These are phyloP conservation scores for Chrysosporium queenslandicum DNA, from an alignment of 2,329 filamentous ascomycete genomes.

Conservation along the genomic window DNA sequence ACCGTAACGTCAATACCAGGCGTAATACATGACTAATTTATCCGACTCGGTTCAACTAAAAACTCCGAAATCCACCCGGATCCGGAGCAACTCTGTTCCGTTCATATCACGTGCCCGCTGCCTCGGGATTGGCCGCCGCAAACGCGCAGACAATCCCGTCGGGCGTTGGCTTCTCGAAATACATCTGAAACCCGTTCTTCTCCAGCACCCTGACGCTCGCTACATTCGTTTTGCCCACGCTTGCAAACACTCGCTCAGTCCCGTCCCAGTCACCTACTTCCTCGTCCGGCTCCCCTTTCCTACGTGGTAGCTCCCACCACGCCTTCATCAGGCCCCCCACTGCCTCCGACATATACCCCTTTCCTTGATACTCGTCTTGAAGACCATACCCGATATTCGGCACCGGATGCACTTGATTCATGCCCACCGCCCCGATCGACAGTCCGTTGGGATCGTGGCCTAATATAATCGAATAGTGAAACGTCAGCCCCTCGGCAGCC, in stretches of 20 bases:
- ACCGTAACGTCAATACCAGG: too few relatives aligned
- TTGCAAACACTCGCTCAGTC: conserved; percentile 10
- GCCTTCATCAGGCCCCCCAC: conserved; percentile 8
- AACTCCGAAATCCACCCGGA: too few relatives aligned
- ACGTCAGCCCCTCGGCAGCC: conserved; percentile 2
- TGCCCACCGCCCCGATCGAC: conserved; percentile 14
- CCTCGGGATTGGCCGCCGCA: neutral
- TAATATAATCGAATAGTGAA: conserved; percentile 11
- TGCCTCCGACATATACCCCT: conserved; percentile 17
- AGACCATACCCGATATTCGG: conserved; percentile 16
- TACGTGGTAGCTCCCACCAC: conserved; percentile 16
- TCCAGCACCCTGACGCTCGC: conserved; percentile 13
- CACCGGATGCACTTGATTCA: conserved; percentile 13
- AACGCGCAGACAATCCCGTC: conserved; percentile 10
- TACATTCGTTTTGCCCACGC: conserved; percentile 10
- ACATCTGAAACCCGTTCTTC: conserved; percentile 15
- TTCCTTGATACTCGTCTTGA: conserved; percentile 9
- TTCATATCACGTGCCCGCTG: neutral
- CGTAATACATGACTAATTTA: conserved; percentile 6
- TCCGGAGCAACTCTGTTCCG: too few relatives aligned
- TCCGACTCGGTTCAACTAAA: neutral
- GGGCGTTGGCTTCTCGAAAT: conserved; percentile 7
- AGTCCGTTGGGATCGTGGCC: conserved; percentile 8
- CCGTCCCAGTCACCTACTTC: conserved; percentile 5
- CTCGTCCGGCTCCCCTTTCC: neutral